Conservation (phyloP, 192 early-diverging fungal genomes). For the Pilobolus umbonatus region DNA sequence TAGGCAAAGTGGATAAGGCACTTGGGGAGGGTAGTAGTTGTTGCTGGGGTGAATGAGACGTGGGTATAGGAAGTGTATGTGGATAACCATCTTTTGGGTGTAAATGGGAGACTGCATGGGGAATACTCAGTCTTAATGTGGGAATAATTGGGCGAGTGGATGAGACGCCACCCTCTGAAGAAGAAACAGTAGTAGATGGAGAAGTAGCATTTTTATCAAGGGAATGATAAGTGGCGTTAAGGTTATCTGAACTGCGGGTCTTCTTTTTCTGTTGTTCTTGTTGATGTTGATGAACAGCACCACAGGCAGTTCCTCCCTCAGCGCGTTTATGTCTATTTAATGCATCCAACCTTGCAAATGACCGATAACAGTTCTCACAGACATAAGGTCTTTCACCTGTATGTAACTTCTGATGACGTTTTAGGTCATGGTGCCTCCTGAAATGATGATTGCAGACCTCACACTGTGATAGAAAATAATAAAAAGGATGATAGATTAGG, state of each 20-base stretch:
- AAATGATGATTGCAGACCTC: conserved; percentile 29
- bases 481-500: not conserved
- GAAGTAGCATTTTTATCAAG: not conserved
- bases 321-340: conserved; percentile 66
- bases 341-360: conserved; percentile 80
- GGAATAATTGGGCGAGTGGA: conserved; percentile 10
- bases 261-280: not conserved
- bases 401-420: conserved; percentile 79
- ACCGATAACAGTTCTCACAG: conserved; percentile 69
- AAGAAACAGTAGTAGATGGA: not conserved
- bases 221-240: not conserved
- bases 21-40: conserved; percentile 9
- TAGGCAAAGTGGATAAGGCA: conserved; percentile 10
- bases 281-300: conserved; percentile 15
- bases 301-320: conserved; percentile 35
- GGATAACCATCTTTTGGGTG: conserved; percentile 3
- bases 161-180: not conserved
- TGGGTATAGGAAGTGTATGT: not conserved
- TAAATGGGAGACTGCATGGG: conserved; percentile 11
- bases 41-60: conserved; percentile 9
- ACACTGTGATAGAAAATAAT: conserved; percentile 28
- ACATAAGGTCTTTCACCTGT: conserved; percentile 72
- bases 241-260: conserved; percentile 1
- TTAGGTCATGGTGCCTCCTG: conserved; percentile 82
- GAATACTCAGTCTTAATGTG: conserved; percentile 12